Percentiles rank a stretch among this genome's conserved stretches.
These are phyloP conservation scores for Heterobasidion annosum DNA, from an alignment of 1,284 basidiomycete species.

Conservation along the genomic window DNA sequence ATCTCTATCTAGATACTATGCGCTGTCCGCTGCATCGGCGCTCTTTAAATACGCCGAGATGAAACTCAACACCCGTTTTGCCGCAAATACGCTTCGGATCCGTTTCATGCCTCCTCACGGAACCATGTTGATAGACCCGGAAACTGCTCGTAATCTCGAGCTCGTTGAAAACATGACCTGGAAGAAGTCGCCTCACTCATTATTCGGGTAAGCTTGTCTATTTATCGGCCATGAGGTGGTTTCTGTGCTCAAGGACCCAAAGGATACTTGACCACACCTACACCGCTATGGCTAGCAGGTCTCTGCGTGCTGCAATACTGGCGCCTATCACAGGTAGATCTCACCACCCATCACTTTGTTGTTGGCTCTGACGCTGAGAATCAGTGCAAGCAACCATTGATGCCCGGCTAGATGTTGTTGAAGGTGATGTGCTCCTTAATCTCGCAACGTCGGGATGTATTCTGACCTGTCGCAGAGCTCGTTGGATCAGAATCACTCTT, in stretches of 20 bases:
- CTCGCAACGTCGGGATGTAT: background rate
- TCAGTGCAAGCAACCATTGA: slow-evolving; percentile 60
- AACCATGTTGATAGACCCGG: slow-evolving; percentile 88
- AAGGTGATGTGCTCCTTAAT: slow-evolving; percentile 36
- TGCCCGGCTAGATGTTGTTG: slow-evolving; percentile 76
- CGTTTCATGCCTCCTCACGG: slow-evolving; percentile 74
- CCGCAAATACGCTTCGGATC: slow-evolving; percentile 69
- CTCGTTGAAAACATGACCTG: slow-evolving; percentile 68
- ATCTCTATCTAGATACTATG: slow-evolving; percentile 60
- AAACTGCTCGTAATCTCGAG: slow-evolving; percentile 82
- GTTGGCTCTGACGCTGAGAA: background rate
- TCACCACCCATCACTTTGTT: background rate
- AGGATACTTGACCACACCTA: slow-evolving; percentile 74
- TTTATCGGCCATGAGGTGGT: too few species aligned
- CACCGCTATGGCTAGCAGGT: slow-evolving; percentile 80
- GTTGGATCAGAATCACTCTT: slow-evolving; percentile 71
- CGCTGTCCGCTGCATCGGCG: slow-evolving; percentile 76
- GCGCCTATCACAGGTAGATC: slow-evolving; percentile 69
- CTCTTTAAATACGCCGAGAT: slow-evolving; percentile 76
- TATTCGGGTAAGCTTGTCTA: slow-evolving; percentile 54
- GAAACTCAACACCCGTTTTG: slow-evolving; percentile 61
- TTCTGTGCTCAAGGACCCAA: background rate
- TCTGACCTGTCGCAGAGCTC: slow-evolving; percentile 43
- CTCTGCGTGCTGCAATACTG: slow-evolving; percentile 75
- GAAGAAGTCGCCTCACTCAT: slow-evolving; percentile 56